These are phyloP conservation scores for Schwanniomyces sp. DNA, from an alignment of 805 yeast genomes.

Conservation along the genomic window DNA sequence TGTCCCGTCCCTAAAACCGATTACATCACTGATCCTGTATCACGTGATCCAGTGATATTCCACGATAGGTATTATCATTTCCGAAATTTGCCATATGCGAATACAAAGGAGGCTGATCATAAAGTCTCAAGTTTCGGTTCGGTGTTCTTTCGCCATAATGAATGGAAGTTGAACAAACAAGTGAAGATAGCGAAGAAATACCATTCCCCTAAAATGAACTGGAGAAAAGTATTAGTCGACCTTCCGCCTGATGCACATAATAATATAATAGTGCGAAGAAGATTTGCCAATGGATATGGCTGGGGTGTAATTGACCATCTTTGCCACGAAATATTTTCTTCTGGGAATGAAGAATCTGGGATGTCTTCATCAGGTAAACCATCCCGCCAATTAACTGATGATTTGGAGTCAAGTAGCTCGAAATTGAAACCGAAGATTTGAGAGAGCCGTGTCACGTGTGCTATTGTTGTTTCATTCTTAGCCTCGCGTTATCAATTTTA, in stretches of 20 bases:
- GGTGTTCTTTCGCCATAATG: conserved; percentile 25
- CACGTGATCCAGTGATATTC: conserved; percentile 37
- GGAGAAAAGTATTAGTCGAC: conserved; percentile 46
- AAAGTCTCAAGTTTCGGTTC: conserved; percentile 5
- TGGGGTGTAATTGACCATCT: conserved; percentile 48
- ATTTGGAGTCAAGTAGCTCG: neutral
- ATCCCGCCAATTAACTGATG: neutral
- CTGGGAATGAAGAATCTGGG: neutral
- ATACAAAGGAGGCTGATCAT: conserved; percentile 14
- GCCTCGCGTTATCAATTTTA: neutral
- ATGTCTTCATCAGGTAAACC: neutral
- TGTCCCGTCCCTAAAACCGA: conserved; percentile 39
- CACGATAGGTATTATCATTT: conserved; percentile 43
- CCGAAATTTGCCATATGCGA: conserved; percentile 21
- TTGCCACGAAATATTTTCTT: conserved; percentile 23
- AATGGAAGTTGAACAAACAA: conserved; percentile 39
- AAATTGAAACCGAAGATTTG: neutral
- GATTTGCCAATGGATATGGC: conserved; percentile 46
- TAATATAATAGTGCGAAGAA: conserved; percentile 42
- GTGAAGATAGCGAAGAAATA: conserved; percentile 42
- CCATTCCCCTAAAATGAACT: conserved; percentile 33
- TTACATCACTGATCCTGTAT: conserved; percentile 32
- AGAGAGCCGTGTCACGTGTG: neutral
- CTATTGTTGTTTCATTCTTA: neutral
- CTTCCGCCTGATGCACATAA: conserved; percentile 49